Evolutionary conservation across 345 rosid species (phyloP).

Genomic region (Gossypium australe): DNA sequence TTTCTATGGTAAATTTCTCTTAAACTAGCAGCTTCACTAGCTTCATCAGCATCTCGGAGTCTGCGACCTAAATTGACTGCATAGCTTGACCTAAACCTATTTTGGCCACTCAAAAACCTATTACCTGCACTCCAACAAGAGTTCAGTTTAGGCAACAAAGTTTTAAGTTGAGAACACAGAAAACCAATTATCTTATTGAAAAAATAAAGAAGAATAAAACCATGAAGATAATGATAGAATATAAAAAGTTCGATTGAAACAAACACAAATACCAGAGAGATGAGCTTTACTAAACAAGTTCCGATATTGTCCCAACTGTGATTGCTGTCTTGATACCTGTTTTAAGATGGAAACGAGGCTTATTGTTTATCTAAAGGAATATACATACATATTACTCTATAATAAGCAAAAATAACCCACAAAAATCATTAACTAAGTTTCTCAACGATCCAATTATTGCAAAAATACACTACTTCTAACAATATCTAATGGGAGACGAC

Average conservation of each 20-base stretch:
- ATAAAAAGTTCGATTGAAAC: not conserved
- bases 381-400: not conserved
- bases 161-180: not conserved
- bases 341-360: not conserved
- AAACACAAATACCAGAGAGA: slow-evolving; percentile 17
- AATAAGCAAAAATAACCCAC: not conserved
- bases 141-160: not conserved
- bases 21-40: slow-evolving; percentile 57
- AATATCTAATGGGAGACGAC: not conserved
- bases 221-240: too few species aligned
- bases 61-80: slow-evolving; percentile 69
- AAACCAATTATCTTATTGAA: not conserved
- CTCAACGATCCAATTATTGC: not conserved
- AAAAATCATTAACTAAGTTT: not conserved
- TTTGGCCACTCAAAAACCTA: slow-evolving; percentile 23
- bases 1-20: slow-evolving; percentile 68
- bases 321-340: slow-evolving; percentile 56
- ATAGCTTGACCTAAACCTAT: slow-evolving; percentile 65
- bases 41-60: slow-evolving; percentile 68
- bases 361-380: not conserved
- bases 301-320: slow-evolving; percentile 37
- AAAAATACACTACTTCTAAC: not conserved
- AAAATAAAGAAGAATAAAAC: not conserved
- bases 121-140: slow-evolving; percentile 26
- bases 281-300: slow-evolving; percentile 37